A percentile compares a stretch with the other conserved stretches of the same genome.
Conservation (phyloP, 2,329 filamentous ascomycete species). For the Xylariaceae sp. region DNA sequence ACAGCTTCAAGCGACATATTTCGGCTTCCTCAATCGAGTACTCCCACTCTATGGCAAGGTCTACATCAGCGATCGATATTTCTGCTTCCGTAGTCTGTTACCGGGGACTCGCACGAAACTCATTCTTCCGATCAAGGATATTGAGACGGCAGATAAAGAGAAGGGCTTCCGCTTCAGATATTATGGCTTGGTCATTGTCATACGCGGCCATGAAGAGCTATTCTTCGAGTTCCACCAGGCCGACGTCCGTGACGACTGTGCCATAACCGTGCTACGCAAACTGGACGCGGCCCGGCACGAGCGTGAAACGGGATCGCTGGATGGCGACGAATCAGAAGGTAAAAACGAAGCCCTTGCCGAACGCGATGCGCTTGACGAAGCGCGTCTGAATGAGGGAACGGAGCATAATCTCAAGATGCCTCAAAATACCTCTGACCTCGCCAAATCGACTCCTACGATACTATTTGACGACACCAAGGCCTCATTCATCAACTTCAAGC, state of each 20-base stretch:
- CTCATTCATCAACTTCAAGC: constrained; percentile 89
- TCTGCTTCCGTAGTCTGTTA: constrained; percentile 89
- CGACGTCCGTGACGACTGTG: constrained; percentile 82
- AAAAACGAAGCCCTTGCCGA: constrained; percentile 74
- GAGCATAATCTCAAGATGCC: constrained; percentile 48
- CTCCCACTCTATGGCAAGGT: constrained; percentile 93
- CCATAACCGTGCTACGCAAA: constrained; percentile 70
- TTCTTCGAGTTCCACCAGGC: constrained; percentile 87
- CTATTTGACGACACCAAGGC: constrained; percentile 84
- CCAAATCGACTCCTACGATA: constrained; percentile 62
- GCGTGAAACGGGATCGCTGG: constrained; percentile 62
- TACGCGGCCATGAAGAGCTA: constrained; percentile 88
- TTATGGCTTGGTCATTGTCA: constrained; percentile 84
- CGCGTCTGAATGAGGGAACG: constrained; percentile 51
- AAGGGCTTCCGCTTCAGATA: constrained; percentile 92
- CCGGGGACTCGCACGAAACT: constrained; percentile 88
- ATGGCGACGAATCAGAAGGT: constrained; percentile 62
- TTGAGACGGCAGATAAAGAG: constrained; percentile 91
- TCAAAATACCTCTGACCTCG: constrained; percentile 38
- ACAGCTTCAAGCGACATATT: constrained; percentile 82
- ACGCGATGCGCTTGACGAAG: constrained; percentile 72
- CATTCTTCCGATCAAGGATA: constrained; percentile 82
- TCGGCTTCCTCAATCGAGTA: constrained; percentile 84
- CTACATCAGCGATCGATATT: constrained; percentile 80
- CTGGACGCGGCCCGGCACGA: constrained; percentile 69